phyloP scores from a whole-genome alignment of 2,329 filamentous ascomycete species.

The Nemania sp. region DNA sequence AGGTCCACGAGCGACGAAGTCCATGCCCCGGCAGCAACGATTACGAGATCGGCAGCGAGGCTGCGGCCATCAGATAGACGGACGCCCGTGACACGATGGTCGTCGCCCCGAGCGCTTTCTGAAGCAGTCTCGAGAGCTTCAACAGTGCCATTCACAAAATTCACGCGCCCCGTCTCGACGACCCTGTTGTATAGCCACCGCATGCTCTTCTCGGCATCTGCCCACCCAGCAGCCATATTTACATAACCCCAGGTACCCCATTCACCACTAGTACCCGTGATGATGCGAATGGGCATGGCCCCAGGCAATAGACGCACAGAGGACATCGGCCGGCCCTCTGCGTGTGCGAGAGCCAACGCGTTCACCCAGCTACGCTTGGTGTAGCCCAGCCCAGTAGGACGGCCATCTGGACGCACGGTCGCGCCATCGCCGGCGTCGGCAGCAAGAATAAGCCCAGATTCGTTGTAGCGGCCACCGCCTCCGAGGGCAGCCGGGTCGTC shows the following conservation, averaged over 20 bases:
- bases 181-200: conserved; percentile 61
- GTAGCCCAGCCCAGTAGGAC: conserved; percentile 58
- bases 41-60: conserved; percentile 69
- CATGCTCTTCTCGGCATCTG: conserved; percentile 74
- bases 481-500: conserved; percentile 56
- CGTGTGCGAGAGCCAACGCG: conserved; percentile 54
- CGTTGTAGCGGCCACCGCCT: conserved; percentile 67
- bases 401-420: conserved; percentile 39
- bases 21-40: conserved; percentile 89
- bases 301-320: conserved; percentile 51
- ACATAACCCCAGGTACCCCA: conserved; percentile 71
- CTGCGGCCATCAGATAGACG: conserved; percentile 51
- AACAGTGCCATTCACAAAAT: conserved; percentile 57
- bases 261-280: conserved; percentile 52
- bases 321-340: conserved; percentile 41
- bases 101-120: conserved; percentile 40
- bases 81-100: conserved; percentile 57
- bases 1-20: conserved; percentile 77
- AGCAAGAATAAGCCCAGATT: conserved; percentile 69
- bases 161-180: conserved; percentile 57
- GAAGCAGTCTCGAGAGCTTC: conserved; percentile 40
- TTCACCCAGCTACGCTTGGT: conserved; percentile 64
- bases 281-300: conserved; percentile 47
- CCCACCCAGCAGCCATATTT: conserved; percentile 78
- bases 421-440: conserved; percentile 46